Base-by-base conservation (phyloP, 2,329 filamentous ascomycete genomes). In the Chaetothyriales sp. region DNA sequence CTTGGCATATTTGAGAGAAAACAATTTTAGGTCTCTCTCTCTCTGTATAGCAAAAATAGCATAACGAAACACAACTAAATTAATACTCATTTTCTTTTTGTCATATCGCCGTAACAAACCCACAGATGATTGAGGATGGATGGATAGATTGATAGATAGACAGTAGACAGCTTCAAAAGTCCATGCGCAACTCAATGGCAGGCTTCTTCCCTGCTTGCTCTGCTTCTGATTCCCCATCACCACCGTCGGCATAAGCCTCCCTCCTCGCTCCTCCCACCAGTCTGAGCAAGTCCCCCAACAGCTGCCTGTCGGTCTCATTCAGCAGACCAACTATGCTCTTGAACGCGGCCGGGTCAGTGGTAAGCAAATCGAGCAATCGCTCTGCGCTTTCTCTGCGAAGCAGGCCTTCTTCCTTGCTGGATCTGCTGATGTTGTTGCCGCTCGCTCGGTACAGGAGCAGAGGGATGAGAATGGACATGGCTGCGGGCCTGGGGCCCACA, bases 111-210 rank as follows among this genome's bases (percentile, higher is more conserved):
- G 22, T 25, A n/a, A n/a, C n/a, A n/a, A n/a, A n/a, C n/a, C n/a
- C n/a, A n/a, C n/a, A n/a, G n/a, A n/a, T n/a, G n/a, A n/a, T n/a
- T n/a, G n/a, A n/a, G n/a, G n/a, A n/a, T n/a, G n/a, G n/a, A 32
- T 32, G 8, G 7, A 32, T 10, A 32, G 28, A 32, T 9, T 9
- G 9, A 7, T 32, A 32, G 9, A 5, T 32, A 32, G 28, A 32
- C 12, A 7, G 7, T n/a, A n/a, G n/a, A n/a, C n/a, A 28, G 26
- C 5, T 39, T 36, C 18, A 47, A 75, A 98, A 96, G 66, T 95
- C 76, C 85, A 96, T 93, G 75, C 93, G 92, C 63, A 98, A 68
- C 49, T 87, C 87, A 73, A 98, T 98, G 56, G 74, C 92, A 10
- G 92, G 92, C 47, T 71, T 70, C 46, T 70, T 69, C 47, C 79